Percentiles rank a stretch among this genome's conserved stretches.
Evolutionary conservation across 2,329 filamentous ascomycete species (phyloP).

Genomic region (Aureobasidium pullulans): DNA sequence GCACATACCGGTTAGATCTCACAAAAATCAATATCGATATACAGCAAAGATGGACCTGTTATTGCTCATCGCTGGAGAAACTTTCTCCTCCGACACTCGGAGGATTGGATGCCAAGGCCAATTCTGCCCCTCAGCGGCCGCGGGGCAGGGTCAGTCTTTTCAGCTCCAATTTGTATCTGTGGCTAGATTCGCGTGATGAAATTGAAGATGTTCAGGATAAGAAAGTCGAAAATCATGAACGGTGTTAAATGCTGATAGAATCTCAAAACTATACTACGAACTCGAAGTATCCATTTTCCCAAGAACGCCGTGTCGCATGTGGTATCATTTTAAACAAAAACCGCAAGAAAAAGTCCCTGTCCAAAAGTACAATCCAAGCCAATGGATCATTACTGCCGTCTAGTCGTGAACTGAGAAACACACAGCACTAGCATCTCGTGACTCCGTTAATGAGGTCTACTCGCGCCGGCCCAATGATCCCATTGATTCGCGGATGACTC

Average conservation of each 20-base stretch:
- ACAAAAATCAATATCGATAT: neutral
- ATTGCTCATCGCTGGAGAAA: slow-evolving; percentile 12
- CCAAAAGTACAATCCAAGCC: neutral
- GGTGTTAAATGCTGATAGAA: neutral
- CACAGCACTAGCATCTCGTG: neutral
- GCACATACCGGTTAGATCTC: neutral
- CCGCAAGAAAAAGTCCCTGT: neutral
- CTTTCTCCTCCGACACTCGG: slow-evolving; percentile 7
- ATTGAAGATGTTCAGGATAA: neutral
- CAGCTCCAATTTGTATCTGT: no score
- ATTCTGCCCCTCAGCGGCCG: neutral
- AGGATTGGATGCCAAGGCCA: neutral
- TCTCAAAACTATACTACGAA: neutral
- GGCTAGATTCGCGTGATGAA: no score
- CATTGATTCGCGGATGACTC: slow-evolving; percentile 1
- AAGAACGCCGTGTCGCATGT: slow-evolving; percentile 2
- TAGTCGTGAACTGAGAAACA: neutral
- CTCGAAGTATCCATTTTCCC: neutral
- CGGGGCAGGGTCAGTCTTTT: neutral
- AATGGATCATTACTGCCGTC: neutral
- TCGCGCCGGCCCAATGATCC: slow-evolving; percentile 14
- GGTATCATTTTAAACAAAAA: slow-evolving; percentile 3
- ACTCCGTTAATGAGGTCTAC: slow-evolving; percentile 9
- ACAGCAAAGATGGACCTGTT: neutral
- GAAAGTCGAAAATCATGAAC: neutral